Conservation (phyloP, 306 rosid species). For the Dryas drummondii region DNA sequence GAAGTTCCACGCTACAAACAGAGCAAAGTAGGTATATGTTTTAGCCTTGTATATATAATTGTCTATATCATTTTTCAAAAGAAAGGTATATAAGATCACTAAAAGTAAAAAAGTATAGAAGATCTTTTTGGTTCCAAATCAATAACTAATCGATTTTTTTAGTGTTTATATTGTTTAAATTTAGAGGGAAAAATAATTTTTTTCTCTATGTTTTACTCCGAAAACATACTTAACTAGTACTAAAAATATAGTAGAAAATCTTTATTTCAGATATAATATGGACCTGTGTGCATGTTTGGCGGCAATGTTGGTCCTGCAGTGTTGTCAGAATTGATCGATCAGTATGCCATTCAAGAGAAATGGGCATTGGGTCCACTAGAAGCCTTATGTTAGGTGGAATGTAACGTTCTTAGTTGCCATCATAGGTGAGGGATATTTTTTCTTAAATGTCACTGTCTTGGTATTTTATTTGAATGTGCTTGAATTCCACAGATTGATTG, state of each 20-base stretch:
- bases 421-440: not conserved
- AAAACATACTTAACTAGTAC: too few species aligned
- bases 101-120: too few species aligned
- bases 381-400: constrained; percentile 14
- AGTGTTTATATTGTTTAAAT: too few species aligned
- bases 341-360: constrained; percentile 25
- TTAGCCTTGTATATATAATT: constrained; percentile 10
- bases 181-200: too few species aligned
- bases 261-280: not conserved
- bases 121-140: too few species aligned
- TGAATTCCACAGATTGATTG: not conserved
- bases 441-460: constrained; percentile 18
- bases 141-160: too few species aligned
- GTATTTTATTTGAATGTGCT: not conserved
- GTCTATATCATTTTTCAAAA: not conserved
- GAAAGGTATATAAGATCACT: not conserved
- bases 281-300: constrained; percentile 6
- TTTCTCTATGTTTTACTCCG: too few species aligned
- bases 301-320: constrained; percentile 12
- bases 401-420: not conserved
- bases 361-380: constrained; percentile 17
- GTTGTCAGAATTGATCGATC: constrained; percentile 22
- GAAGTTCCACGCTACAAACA: constrained; percentile 45
- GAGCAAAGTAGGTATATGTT: not conserved
- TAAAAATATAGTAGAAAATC: too few species aligned